Evolutionary conservation across 805 yeast genomes (phyloP).

Genomic region (Kregervanrija delftensis): DNA sequence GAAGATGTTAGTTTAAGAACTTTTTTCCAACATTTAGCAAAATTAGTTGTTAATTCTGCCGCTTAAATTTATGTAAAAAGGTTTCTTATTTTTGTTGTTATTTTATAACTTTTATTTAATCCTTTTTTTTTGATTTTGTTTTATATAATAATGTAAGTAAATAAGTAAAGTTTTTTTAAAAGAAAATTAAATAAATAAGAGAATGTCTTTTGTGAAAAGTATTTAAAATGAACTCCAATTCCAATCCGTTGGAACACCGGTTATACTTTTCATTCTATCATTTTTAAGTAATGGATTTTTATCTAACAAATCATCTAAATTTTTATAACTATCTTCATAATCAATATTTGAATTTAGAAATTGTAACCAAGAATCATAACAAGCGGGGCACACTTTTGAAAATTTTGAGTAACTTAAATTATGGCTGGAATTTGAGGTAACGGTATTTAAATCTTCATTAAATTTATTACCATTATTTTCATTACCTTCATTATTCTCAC

Average conservation of each 20-base stretch:
- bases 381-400: constrained; percentile 23
- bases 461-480: background rate
- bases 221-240: constrained; percentile 44
- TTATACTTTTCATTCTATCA: constrained; percentile 10
- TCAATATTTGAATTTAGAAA: constrained; percentile 21
- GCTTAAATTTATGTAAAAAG: constrained; percentile 7
- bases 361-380: constrained; percentile 19
- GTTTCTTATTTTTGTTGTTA: background rate
- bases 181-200: too few species aligned
- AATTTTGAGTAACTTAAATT: constrained; percentile 16
- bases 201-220: background rate
- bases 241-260: constrained; percentile 38
- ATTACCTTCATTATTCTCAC: background rate
- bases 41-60: constrained; percentile 61
- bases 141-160: too few species aligned
- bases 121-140: too few species aligned
- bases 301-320: constrained; percentile 2
- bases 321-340: constrained; percentile 16
- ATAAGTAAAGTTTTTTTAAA: too few species aligned
- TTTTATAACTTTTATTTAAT: background rate
- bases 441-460: background rate
- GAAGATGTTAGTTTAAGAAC: constrained; percentile 95
- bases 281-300: constrained; percentile 13
- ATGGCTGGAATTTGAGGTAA: background rate
- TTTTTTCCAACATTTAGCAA: constrained; percentile 90